Conservation (phyloP, 75 land plant species). For the Cryptomeria japonica region DNA sequence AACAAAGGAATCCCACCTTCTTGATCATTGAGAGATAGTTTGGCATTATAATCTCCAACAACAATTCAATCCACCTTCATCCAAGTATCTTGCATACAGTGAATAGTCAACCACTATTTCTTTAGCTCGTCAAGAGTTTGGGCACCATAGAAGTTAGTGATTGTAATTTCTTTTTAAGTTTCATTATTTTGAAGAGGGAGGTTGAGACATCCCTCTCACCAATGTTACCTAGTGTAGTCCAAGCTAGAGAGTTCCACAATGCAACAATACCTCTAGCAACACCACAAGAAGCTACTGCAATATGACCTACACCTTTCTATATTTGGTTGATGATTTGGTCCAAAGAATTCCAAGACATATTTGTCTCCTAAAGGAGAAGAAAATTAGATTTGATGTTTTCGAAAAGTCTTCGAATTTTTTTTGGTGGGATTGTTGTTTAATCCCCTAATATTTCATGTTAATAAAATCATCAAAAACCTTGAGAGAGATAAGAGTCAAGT, state of each 20-base stretch:
- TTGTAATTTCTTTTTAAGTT: neutral
- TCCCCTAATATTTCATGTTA: neutral
- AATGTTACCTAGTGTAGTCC: neutral
- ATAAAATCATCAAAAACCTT: neutral
- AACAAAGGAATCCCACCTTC: neutral
- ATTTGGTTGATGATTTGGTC: no score
- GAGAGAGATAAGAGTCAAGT: neutral
- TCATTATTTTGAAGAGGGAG: neutral
- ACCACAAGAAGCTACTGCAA: neutral
- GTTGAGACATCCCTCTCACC: neutral
- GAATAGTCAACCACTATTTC: neutral
- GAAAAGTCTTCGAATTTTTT: neutral
- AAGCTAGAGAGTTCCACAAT: neutral
- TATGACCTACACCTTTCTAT: neutral
- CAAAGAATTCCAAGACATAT: no score
- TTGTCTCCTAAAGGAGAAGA: neutral
- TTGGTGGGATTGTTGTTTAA: neutral
- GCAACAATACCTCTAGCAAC: neutral
- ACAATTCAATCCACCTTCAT: neutral
- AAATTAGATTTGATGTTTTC: neutral
- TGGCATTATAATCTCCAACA: neutral
- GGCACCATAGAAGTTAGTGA: neutral
- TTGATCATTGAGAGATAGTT: neutral
- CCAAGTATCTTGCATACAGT: neutral
- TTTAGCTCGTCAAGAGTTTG: neutral